Evolutionary conservation across 495 filamentous ascomycete species (phyloP).

Genomic region (Neurospora tetraspora): DNA sequence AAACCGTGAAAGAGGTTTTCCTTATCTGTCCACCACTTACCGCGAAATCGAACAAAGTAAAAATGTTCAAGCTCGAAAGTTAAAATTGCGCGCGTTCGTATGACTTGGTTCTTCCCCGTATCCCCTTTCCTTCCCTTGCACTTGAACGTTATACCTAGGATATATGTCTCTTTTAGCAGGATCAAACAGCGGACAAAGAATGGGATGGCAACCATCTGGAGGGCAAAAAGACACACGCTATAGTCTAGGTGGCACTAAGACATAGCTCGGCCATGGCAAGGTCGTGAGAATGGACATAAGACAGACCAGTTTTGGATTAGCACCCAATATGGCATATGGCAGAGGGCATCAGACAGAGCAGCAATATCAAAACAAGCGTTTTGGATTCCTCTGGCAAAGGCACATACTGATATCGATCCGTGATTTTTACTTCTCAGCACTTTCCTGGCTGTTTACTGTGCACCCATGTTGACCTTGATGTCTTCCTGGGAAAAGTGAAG

Average conservation of each 20-base stretch:
- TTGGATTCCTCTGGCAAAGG: not conserved
- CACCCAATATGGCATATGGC: not conserved
- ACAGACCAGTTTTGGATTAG: not conserved
- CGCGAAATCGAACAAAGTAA: not conserved
- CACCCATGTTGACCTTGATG: not conserved
- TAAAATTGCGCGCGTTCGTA: not conserved
- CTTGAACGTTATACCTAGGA: not conserved
- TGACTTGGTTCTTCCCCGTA: not conserved
- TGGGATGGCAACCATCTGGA: not conserved
- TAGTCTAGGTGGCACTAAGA: not conserved
- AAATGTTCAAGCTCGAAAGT: not conserved
- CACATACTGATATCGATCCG: not conserved
- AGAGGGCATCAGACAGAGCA: not conserved
- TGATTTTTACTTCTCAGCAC: not conserved
- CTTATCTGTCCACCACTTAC: not conserved
- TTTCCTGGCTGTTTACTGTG: not conserved
- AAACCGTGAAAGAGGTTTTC: not conserved
- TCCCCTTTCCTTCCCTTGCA: not conserved
- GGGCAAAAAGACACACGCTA: not conserved
- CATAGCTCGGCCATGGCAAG: not conserved
- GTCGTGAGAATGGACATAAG: not conserved
- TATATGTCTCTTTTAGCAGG: not conserved
- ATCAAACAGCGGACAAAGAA: not conserved
- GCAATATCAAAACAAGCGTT: not conserved
- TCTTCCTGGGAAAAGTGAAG: not conserved